Evolutionary conservation across 2,329 filamentous ascomycete species (phyloP).

Genomic region (Chaetothyriales sp.): DNA sequence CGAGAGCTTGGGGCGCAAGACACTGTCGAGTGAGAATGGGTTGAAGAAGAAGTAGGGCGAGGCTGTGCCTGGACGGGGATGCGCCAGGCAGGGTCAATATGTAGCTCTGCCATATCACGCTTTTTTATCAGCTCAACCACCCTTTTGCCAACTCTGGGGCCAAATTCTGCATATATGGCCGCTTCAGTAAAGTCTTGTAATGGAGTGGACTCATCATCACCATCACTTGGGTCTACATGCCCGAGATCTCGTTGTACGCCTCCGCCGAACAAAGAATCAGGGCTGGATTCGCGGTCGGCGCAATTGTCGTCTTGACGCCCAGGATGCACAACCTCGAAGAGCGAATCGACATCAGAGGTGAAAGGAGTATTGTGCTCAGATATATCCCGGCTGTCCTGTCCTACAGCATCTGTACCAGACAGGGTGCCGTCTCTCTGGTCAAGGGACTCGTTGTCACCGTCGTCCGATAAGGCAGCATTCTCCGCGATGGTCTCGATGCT

Average conservation of each 20-base stretch:
- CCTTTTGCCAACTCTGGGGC: constrained; percentile 8
- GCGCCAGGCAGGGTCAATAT: constrained; percentile 18
- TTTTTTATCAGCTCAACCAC: constrained; percentile 10
- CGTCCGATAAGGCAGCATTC: constrained; percentile 7
- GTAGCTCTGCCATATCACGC: constrained; percentile 10
- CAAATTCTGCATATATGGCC: constrained; percentile 8
- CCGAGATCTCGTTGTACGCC: neutral
- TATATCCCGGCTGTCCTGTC: constrained; percentile 1
- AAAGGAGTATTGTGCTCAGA: neutral
- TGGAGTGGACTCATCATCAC: neutral
- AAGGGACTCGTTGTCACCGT: neutral
- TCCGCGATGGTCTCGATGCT: constrained; percentile 17
- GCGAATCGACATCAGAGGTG: constrained; percentile 6
- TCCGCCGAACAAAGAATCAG: constrained; percentile 14
- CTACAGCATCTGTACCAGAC: neutral
- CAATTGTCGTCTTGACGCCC: too few relatives aligned
- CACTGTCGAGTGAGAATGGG: too few relatives aligned
- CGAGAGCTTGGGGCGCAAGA: too few relatives aligned
- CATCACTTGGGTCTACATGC: neutral
- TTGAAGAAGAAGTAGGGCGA: too few relatives aligned
- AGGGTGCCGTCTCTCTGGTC: neutral
- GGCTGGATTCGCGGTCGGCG: constrained; percentile 6
- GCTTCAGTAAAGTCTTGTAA: constrained; percentile 3
- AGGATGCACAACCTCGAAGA: constrained; percentile 4
- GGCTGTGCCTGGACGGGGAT: constrained; percentile 6